These are phyloP conservation scores for Westerdykella sp. DNA, from an alignment of 2,329 filamentous ascomycete species.

Conservation along the genomic window DNA sequence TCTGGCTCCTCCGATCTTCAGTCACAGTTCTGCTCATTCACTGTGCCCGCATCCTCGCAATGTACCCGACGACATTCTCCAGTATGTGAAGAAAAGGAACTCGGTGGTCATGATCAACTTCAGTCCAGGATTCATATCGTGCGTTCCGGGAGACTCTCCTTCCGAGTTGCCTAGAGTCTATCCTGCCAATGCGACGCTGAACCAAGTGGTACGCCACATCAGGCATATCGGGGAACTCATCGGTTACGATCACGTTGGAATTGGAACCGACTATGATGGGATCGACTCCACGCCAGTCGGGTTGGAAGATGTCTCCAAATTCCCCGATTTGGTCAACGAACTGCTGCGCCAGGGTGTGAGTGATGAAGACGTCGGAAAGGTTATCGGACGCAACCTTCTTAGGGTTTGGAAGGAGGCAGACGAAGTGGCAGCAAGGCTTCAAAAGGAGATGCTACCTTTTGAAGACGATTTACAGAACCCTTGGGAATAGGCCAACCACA, in stretches of 20 bases:
- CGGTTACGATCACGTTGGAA: constrained; percentile 77
- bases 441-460: constrained; percentile 40
- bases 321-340: constrained; percentile 70
- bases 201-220: constrained; percentile 72
- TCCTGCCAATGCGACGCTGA: constrained; percentile 62
- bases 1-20: constrained; percentile 75
- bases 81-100: constrained; percentile 62
- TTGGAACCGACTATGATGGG: constrained; percentile 84
- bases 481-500: constrained; percentile 9
- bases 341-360: constrained; percentile 67
- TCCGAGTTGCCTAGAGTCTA: constrained; percentile 55
- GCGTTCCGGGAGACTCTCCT: constrained; percentile 44
- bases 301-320: constrained; percentile 79
- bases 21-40: constrained; percentile 71
- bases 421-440: constrained; percentile 59
- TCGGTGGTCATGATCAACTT: constrained; percentile 89
- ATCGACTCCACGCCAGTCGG: constrained; percentile 62
- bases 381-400: constrained; percentile 74
- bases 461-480: constrained; percentile 38
- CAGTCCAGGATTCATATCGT: constrained; percentile 71
- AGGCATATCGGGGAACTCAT: constrained; percentile 72
- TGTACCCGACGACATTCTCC: constrained; percentile 73
- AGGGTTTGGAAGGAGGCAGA: constrained; percentile 81
- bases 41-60: constrained; percentile 84
- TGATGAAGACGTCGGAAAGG: constrained; percentile 64